Evolutionary conservation across 2,329 filamentous ascomycete species (phyloP).

Genomic region (Herpotrichia juniperi): DNA sequence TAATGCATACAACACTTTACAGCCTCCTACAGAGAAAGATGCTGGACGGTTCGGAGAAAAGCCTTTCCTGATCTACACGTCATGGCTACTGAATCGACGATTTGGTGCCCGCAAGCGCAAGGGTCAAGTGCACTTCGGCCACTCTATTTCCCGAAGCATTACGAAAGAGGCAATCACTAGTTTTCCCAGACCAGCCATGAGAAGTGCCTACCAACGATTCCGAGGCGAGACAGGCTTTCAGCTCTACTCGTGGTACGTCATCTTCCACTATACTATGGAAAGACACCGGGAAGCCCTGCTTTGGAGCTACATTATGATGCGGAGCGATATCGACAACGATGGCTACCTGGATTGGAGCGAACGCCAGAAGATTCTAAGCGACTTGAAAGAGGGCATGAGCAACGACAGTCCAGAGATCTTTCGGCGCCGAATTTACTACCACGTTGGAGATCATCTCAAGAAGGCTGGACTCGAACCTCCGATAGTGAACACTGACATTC

Average conservation of each 20-base stretch:
- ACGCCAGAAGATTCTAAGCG: conserved; percentile 44
- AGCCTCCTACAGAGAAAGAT: conserved; percentile 41
- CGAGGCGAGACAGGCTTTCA: conserved; percentile 52
- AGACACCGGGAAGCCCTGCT: conserved; percentile 51
- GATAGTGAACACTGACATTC: conserved; percentile 48
- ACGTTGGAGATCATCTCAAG: conserved; percentile 41
- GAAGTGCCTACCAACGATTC: conserved; percentile 50
- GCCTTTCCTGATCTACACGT: conserved; percentile 53
- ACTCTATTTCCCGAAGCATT: conserved; percentile 49
- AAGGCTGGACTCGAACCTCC: conserved; percentile 49
- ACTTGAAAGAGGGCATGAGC: conserved; percentile 44
- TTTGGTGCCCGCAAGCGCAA: conserved; percentile 54
- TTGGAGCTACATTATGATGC: conserved; percentile 52
- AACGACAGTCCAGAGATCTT: conserved; percentile 38
- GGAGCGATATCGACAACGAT: conserved; percentile 45
- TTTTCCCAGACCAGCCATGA: conserved; percentile 49
- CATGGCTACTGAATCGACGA: conserved; percentile 52
- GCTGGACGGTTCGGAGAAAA: conserved; percentile 51
- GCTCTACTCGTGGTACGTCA: conserved; percentile 52
- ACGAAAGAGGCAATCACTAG: conserved; percentile 49
- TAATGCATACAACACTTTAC: conserved; percentile 49
- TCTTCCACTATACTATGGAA: conserved; percentile 54
- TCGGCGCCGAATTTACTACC: conserved; percentile 49
- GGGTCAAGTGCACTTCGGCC: conserved; percentile 52
- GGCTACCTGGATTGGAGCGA: conserved; percentile 51